Conservation (phyloP, 2,329 filamentous ascomycete species). For the Cordyceps fumosorosea region DNA sequence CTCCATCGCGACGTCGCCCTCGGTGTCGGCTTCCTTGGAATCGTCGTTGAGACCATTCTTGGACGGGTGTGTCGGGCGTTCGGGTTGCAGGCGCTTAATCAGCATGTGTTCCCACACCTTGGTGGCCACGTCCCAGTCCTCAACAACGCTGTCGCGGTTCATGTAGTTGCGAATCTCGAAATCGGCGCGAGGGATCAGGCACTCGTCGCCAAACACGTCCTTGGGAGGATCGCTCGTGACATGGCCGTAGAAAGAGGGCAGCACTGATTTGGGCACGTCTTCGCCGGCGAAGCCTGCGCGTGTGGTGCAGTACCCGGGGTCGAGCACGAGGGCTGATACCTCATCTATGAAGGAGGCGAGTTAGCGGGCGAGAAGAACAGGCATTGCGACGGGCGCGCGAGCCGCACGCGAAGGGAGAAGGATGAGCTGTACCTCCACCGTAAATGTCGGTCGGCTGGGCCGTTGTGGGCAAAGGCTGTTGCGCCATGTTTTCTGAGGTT, state of each 20-base stretch:
- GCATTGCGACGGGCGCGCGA: slow-evolving; percentile 7
- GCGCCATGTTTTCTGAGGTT: slow-evolving; percentile 39
- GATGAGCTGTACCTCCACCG: slow-evolving; percentile 47
- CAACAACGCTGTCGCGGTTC: slow-evolving; percentile 79
- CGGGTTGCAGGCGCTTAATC: slow-evolving; percentile 77
- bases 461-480: slow-evolving; percentile 49
- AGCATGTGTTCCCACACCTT: slow-evolving; percentile 92
- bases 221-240: slow-evolving; percentile 39
- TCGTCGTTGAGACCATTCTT: slow-evolving; percentile 76
- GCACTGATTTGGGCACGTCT: slow-evolving; percentile 89
- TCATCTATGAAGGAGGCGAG: slow-evolving; percentile 58
- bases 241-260: slow-evolving; percentile 82
- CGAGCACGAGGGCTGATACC: slow-evolving; percentile 92
- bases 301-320: slow-evolving; percentile 84
- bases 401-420: slow-evolving; percentile 14
- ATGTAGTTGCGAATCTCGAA: slow-evolving; percentile 91
- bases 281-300: slow-evolving; percentile 97
- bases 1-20: slow-evolving; percentile 57
- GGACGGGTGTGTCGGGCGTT: slow-evolving; percentile 60
- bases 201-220: slow-evolving; percentile 83
- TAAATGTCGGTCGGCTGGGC: slow-evolving; percentile 57
- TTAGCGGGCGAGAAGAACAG: not conserved
- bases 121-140: slow-evolving; percentile 91
- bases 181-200: slow-evolving; percentile 67
- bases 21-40: slow-evolving; percentile 49